phyloP scores from a whole-genome alignment of 2,329 filamentous ascomycete species.

The Blastomyces percursus region DNA sequence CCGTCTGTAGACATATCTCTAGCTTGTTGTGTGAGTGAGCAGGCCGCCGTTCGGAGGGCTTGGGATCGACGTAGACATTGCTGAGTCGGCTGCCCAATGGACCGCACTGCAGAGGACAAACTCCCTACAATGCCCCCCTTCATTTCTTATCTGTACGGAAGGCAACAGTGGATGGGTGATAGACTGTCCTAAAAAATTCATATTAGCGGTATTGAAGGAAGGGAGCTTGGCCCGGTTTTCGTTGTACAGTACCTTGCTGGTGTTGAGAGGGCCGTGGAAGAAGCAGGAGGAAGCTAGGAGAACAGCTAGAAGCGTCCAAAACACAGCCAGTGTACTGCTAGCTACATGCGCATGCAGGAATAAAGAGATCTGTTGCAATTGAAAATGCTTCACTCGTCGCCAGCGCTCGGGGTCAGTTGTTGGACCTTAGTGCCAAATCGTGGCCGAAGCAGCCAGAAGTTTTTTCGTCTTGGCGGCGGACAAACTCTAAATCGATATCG shows the following conservation, averaged over 20 bases:
- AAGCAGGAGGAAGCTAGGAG: not conserved
- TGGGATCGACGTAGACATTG: not conserved
- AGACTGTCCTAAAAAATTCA: not conserved
- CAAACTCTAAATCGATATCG: conserved; percentile 20
- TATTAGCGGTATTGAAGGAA: not conserved
- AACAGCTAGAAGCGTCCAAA: not conserved
- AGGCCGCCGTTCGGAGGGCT: not conserved
- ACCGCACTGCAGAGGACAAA: conserved; percentile 4
- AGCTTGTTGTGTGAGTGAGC: not conserved
- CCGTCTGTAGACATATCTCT: not conserved
- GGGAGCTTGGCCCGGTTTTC: no score
- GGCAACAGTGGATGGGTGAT: not conserved
- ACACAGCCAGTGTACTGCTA: not conserved
- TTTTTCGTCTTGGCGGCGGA: conserved; percentile 25
- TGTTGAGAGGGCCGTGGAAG: not conserved
- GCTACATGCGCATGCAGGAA: not conserved
- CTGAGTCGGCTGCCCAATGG: not conserved
- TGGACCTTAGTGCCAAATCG: not conserved
- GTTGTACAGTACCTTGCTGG: not conserved
- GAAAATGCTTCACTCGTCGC: not conserved
- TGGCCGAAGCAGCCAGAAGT: conserved; percentile 4
- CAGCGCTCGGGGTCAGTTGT: not conserved
- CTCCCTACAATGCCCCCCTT: not conserved
- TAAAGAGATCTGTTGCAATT: not conserved
- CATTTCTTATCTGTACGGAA: not conserved